Base-by-base conservation (phyloP, 179 eudicot genomes). In the Amaranthus tricolor region DNA sequence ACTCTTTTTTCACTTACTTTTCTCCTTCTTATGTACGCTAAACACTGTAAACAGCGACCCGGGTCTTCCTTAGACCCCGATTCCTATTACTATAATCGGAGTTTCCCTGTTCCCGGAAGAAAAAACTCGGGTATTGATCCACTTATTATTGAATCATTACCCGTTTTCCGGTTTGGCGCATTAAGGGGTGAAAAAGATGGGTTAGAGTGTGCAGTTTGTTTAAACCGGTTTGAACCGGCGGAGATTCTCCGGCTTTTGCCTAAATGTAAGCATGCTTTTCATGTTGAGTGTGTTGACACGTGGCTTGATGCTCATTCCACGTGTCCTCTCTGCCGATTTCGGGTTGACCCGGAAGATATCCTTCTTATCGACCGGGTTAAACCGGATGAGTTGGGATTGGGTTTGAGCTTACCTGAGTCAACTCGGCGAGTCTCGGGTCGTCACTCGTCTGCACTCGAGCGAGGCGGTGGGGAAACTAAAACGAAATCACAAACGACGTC, bases 281-380 rank as follows among this genome's bases (percentile, higher is more conserved):
- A 92, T 52, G 93, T 92, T 10, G 97, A 92, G 78, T 92, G 97
- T 47, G 85, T 92, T 0, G 97, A 92, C 31, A 92, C 96, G 7
- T 92, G 97, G 97, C 96, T 92, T 7, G 97, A 92, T 57, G 85
- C 87, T 0, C 97, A 92, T 78, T 86, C 93, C 62, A 90, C 97
- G 44, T 92, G 97, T 73, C 97, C 97, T 0, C 89, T 92, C 4
- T 92, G 97, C 63, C 90, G 97, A 0, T 85, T 82, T 77, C 83
- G 90, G 40, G 96, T 94, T 67, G 96, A 88, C 76, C 97, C 97
- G 62, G 96, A 90, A 51, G 98, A 94, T 69, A 79, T 92, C 0
- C 86, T 94, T 15, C 76, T 91, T 2, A 53, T 91, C 5, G 80
- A 80, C 45, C 62, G 74, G 43, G 16, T 11, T 7, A 24, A 52